Evolutionary conservation across 371 early-diverging fungal genomes (phyloP), one percentile per base, ranked within the genome.

Genomic region (Mucor circinelloides): DNA sequence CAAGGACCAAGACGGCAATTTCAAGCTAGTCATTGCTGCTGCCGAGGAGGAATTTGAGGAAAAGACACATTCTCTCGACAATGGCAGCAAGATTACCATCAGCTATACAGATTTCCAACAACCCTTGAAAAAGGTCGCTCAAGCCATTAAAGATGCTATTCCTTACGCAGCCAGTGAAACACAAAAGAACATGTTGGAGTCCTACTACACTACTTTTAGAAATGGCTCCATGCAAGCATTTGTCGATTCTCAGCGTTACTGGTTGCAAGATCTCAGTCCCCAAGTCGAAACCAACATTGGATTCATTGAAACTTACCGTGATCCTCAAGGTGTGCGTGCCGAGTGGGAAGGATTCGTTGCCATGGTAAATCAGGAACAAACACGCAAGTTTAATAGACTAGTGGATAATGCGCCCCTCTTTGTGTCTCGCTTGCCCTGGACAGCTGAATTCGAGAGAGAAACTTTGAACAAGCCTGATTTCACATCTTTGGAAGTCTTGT

Each of bases 291-390:
- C 78, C 7, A 87, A 85, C 54, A 74, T 85, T 67, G 87, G 87
- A 5, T 82, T 79, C 44, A 73, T 83, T 50, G 86, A 86, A 64
- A 84, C 89, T 5, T 89, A 88, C 67, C 79, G 82, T 25, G 88
- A 88, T 69, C 90, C 90, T 25, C 85, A 86, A 28, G 90, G 87
- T 38, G 82, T 87, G 6, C 82, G 90, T 54, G 90, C 87, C 44
- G 90, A 88, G 67, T 90, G 87, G 87, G 87, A 87, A 69, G 90
- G 88, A 0, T 90, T 88, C 63, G 86, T 88, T 19, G 84, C 88
- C 2, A 84, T 88, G 71, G 87, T 88, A 32, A 90, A 90, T 79
- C 80, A 88, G 70, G 87, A 86, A 59, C 81, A 79, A 71, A 88
- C 87, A 0, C 62, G 68, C 17, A 87, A 87, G 61, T 90, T 88